phyloP scores from a whole-genome alignment of 177 flowering plant species.

The Vitis hybrid region DNA sequence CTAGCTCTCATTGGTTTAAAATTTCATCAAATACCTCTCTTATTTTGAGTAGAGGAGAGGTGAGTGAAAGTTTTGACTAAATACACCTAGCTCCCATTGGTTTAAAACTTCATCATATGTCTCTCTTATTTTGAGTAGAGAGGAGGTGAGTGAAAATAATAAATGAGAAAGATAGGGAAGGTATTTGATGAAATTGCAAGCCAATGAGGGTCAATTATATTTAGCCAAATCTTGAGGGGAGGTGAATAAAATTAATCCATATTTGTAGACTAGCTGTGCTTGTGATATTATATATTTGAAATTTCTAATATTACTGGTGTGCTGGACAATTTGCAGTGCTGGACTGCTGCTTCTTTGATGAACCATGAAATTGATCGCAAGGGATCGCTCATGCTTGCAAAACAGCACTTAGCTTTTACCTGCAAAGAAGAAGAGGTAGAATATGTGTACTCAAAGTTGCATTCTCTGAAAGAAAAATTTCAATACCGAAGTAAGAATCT shows the following conservation, averaged over 20 bases:
- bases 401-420: conserved; percentile 45
- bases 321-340: conserved; percentile 55
- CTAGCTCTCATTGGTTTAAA: too few relatives aligned
- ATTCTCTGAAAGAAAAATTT: conserved; percentile 40
- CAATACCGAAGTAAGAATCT: conserved; percentile 9
- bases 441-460: conserved; percentile 44
- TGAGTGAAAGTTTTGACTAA: too few relatives aligned
- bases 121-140: too few relatives aligned
- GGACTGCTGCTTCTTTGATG: conserved; percentile 64
- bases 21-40: too few relatives aligned
- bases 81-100: too few relatives aligned
- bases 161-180: too few relatives aligned
- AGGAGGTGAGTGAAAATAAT: too few relatives aligned
- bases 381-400: conserved; percentile 59
- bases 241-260: not conserved
- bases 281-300: not conserved
- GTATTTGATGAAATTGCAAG: too few relatives aligned
- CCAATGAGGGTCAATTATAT: too few relatives aligned
- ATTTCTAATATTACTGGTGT: not conserved
- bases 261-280: not conserved
- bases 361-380: conserved; percentile 48
- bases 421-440: conserved; percentile 65
- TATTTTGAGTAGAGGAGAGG: too few relatives aligned
- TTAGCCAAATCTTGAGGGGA: too few relatives aligned
- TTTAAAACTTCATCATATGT: too few relatives aligned